These are phyloP conservation scores for Neofusicoccum umdonicola DNA, from an alignment of 2,329 filamentous ascomycete genomes.

Conservation along the genomic window DNA sequence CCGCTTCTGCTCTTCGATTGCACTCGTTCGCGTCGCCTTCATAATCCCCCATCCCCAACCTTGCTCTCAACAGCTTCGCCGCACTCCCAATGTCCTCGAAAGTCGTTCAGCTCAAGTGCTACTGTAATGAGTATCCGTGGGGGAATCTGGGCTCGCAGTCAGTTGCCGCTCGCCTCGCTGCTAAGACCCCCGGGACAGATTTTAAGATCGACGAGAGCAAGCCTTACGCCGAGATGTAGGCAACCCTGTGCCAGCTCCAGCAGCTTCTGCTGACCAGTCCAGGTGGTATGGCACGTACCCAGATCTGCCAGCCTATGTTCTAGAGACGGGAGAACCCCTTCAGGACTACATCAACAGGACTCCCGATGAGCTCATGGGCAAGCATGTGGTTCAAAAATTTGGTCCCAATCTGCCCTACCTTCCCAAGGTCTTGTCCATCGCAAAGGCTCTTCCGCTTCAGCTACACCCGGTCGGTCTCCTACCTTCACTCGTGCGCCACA, in stretches of 20 bases:
- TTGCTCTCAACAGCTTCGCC: neutral
- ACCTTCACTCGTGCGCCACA: neutral
- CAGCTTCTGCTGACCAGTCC: neutral
- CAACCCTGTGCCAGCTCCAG: neutral
- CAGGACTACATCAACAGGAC: constrained; percentile 63
- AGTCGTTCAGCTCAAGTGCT: constrained; percentile 54
- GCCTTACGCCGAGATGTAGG: constrained; percentile 60
- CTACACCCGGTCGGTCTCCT: constrained; percentile 57
- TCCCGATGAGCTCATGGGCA: constrained; percentile 62
- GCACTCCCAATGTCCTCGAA: constrained; percentile 45
- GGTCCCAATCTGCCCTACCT: constrained; percentile 68
- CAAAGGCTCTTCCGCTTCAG: constrained; percentile 72
- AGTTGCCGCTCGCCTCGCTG: constrained; percentile 63
- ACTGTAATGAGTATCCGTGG: constrained; percentile 66
- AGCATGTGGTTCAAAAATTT: constrained; percentile 59
- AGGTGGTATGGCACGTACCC: constrained; percentile 75
- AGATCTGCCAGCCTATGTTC: constrained; percentile 58
- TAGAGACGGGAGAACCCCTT: constrained; percentile 62
- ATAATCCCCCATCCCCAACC: neutral
- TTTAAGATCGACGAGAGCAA: constrained; percentile 65
- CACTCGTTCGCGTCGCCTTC: constrained; percentile 17
- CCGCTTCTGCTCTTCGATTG: neutral
- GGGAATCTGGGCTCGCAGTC: constrained; percentile 67
- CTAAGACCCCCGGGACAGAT: constrained; percentile 60
- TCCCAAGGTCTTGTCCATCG: constrained; percentile 74